A percentile compares a stretch with the other conserved stretches of the same genome.
These are phyloP conservation scores for Mucor irregularis DNA, from an alignment of 371 early-diverging fungal genomes.

Conservation along the genomic window DNA sequence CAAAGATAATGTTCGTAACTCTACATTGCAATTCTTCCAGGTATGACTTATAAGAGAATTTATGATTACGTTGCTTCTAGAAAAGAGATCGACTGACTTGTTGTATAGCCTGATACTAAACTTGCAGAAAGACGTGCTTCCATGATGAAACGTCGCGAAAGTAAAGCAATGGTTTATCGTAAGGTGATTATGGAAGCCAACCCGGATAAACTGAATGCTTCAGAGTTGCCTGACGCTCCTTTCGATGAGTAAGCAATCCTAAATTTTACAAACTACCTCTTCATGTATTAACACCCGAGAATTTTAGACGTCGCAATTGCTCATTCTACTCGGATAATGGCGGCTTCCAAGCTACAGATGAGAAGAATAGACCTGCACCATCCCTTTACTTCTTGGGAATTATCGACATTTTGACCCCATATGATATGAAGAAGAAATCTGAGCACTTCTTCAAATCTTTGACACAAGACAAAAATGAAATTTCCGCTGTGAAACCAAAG, in stretches of 20 bases:
- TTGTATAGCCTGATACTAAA: constrained; percentile 46
- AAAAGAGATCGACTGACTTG: not conserved
- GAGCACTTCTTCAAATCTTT: constrained; percentile 90
- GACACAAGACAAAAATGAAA: constrained; percentile 72
- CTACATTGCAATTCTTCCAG: constrained; percentile 71
- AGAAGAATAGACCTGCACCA: constrained; percentile 59
- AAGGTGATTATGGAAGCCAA: constrained; percentile 73
- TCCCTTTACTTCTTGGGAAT: constrained; percentile 92
- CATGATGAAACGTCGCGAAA: constrained; percentile 52
- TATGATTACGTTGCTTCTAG: too few species aligned
- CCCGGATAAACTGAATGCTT: constrained; percentile 61
- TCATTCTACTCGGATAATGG: constrained; percentile 91
- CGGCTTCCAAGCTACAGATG: constrained; percentile 84
- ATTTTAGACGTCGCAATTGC: constrained; percentile 62
- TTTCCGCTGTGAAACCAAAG: constrained; percentile 90
- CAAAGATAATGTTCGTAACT: constrained; percentile 81
- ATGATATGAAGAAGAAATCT: constrained; percentile 82
- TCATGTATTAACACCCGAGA: not conserved
- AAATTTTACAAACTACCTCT: not conserved
- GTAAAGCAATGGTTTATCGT: constrained; percentile 66
- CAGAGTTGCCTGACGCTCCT: constrained; percentile 48
- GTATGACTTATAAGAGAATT: not conserved
- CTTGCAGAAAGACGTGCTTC: constrained; percentile 44
- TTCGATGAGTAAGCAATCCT: constrained; percentile 47
- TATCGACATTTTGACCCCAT: constrained; percentile 97